A percentile compares a stretch with the other conserved stretches of the same genome.
Evolutionary conservation across 2,329 filamentous ascomycete genomes (phyloP).

Genomic region (Clonostachys rosea): DNA sequence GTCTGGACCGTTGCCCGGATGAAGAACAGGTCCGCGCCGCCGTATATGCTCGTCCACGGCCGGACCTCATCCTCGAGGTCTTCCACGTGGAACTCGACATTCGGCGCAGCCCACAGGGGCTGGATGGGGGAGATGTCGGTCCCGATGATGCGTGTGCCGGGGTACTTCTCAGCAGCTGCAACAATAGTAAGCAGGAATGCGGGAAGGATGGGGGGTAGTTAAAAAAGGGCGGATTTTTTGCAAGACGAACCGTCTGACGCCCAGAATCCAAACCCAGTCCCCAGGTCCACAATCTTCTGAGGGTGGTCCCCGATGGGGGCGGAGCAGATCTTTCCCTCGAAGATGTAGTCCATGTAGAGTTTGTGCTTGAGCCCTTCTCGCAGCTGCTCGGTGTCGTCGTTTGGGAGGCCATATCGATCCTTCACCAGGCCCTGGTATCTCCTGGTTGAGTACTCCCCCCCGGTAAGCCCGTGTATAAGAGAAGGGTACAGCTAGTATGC

Average conservation of each 20-base stretch:
- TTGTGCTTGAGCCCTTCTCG: constrained; percentile 44
- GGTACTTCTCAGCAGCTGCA: constrained; percentile 18
- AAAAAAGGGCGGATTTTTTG: not conserved
- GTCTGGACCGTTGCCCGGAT: constrained; percentile 44
- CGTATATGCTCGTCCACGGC: constrained; percentile 35
- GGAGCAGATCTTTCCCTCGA: constrained; percentile 32
- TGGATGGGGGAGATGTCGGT: constrained; percentile 28
- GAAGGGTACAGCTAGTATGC: not conserved
- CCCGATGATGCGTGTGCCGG: constrained; percentile 19
- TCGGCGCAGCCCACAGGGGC: constrained; percentile 19
- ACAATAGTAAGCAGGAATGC: not conserved
- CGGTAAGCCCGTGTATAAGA: not conserved
- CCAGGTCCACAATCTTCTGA: constrained; percentile 36
- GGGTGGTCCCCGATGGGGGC: constrained; percentile 34
- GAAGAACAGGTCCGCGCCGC: constrained; percentile 55
- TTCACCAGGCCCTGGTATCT: constrained; percentile 43
- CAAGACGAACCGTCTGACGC: constrained; percentile 41
- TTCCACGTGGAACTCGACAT: constrained; percentile 25
- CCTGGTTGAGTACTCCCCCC: constrained; percentile 13
- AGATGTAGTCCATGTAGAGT: constrained; percentile 39
- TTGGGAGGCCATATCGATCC: constrained; percentile 44
- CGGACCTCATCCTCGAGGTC: constrained; percentile 24
- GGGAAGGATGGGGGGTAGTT: not conserved
- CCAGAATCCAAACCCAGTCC: constrained; percentile 50
- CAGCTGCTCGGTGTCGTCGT: constrained; percentile 44